phyloP scores from a whole-genome alignment of 73 alveolate species.

The Blepharisma stoltei region DNA sequence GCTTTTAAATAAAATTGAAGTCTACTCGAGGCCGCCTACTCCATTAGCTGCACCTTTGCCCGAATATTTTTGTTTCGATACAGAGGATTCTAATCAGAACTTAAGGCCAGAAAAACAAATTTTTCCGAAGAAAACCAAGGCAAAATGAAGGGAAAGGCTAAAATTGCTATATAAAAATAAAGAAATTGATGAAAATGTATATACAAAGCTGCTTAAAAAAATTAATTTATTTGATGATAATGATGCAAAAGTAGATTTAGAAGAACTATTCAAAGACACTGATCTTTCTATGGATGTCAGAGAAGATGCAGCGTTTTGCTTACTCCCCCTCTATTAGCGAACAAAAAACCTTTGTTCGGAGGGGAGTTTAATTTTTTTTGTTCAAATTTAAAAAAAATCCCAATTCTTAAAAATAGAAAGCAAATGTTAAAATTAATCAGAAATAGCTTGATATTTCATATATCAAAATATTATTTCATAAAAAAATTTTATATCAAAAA shows the following conservation, averaged over 20 bases:
- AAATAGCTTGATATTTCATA: not conserved
- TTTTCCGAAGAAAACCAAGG: not conserved
- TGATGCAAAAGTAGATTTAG: not conserved
- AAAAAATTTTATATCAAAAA: too few relatives aligned
- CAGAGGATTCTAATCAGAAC: not conserved
- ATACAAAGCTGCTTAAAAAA: not conserved
- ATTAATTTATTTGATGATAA: not conserved
- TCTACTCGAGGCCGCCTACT: slow-evolving; percentile 25
- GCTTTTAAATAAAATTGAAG: not conserved
- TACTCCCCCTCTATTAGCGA: too few relatives aligned
- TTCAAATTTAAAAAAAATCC: too few relatives aligned
- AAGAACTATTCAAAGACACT: not conserved
- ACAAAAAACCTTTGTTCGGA: too few relatives aligned
- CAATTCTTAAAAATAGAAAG: too few relatives aligned
- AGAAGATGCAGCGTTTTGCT: not conserved
- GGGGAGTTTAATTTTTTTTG: too few relatives aligned
- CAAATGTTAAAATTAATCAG: not conserved
- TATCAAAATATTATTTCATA: too few relatives aligned
- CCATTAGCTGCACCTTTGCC: slow-evolving; percentile 27
- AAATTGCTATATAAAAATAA: not conserved
- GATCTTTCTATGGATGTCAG: slow-evolving; percentile 1
- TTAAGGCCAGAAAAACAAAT: not conserved
- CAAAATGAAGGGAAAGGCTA: slow-evolving; percentile 5
- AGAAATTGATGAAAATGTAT: not conserved
- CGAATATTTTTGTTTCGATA: slow-evolving; percentile 10